Conservation (phyloP, 2,329 filamentous ascomycete species). For the Calonectria montana region DNA sequence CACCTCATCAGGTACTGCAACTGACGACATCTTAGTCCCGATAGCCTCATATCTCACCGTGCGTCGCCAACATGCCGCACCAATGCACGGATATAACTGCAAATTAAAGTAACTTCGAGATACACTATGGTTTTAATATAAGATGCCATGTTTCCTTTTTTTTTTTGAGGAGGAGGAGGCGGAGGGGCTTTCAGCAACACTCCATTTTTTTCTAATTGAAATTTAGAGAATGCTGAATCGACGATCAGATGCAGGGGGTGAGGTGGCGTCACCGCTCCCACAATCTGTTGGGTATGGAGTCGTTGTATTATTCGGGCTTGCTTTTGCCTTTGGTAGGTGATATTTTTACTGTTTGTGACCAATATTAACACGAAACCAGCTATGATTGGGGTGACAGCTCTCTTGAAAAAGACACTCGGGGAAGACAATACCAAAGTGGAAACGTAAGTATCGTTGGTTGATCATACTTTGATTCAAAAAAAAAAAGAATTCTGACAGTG, state of each 20-base stretch:
- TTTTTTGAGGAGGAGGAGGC: too few species aligned
- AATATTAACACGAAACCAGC: not conserved
- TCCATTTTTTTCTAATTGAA: not conserved
- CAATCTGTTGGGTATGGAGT: conserved; percentile 75
- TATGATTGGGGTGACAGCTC: conserved; percentile 23
- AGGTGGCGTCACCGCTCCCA: conserved; percentile 19
- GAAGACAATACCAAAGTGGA: conserved; percentile 27
- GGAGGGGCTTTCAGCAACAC: not conserved
- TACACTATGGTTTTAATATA: not conserved
- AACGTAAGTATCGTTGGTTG: not conserved
- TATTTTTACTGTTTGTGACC: not conserved
- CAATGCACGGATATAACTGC: not conserved
- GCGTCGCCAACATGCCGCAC: not conserved
- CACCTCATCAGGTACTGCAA: conserved; percentile 10
- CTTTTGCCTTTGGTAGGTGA: conserved; percentile 77
- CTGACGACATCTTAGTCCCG: conserved; percentile 23
- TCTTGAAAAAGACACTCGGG: conserved; percentile 24
- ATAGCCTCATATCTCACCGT: conserved; percentile 22
- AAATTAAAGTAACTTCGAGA: not conserved
- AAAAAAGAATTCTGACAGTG: not conserved
- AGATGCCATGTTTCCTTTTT: not conserved
- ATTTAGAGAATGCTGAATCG: conserved; percentile 1
- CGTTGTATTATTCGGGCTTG: conserved; percentile 77
- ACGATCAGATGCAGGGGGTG: conserved; percentile 6
- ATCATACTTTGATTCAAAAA: not conserved